Evolutionary conservation across 2,329 filamentous ascomycete genomes (phyloP), one percentile per base, ranked within the genome.

Genomic region (Rutstroemia sp.): DNA sequence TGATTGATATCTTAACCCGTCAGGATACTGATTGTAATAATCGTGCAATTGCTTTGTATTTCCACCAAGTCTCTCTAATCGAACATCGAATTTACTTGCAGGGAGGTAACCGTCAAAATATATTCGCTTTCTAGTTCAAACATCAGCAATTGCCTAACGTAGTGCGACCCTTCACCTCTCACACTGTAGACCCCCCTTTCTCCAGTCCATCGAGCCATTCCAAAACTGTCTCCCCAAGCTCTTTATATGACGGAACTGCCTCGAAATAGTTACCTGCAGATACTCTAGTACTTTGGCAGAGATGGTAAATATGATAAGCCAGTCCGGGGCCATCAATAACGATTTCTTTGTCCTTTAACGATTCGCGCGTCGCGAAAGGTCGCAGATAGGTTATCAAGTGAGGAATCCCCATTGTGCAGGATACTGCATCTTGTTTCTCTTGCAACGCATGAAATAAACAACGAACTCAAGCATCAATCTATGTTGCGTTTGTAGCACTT

Each of bases 41-140:
- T 60, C 48, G 12, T 58, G 55, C 23, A 68, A 53, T 47, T 60
- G 60, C n/a, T 58, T 54, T 30, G 68, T 68, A 30, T 62, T 57
- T 17, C 41, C 51, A 17, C 58, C 46, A 21, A 68, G 59, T 19
- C 68, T 63, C 19, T 61, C 46, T 1, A 64, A 57, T 51, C 68
- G 58, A n/a, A 60, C 62, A 42, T 63, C 48, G 30, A 64, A 52
- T 51, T 70, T 70, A n/a, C 60, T 57, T 23, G 58, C 30, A 42
- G 92, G 92, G 1, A 97, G 76, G 56, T 82, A 85, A 14, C 91
- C 91, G 69, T 97, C 92, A 65, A 97, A 96, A 68, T 87, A 91
- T 53, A 96, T 87, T 48, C 78, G 82, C 57, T 81, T 73, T 62
- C 84, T 88, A 62, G 34, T 51, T 10, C 9, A 49, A 51, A 16